These are phyloP conservation scores for Lycium barbarum DNA, from an alignment of 257 asterid species.

Conservation along the genomic window DNA sequence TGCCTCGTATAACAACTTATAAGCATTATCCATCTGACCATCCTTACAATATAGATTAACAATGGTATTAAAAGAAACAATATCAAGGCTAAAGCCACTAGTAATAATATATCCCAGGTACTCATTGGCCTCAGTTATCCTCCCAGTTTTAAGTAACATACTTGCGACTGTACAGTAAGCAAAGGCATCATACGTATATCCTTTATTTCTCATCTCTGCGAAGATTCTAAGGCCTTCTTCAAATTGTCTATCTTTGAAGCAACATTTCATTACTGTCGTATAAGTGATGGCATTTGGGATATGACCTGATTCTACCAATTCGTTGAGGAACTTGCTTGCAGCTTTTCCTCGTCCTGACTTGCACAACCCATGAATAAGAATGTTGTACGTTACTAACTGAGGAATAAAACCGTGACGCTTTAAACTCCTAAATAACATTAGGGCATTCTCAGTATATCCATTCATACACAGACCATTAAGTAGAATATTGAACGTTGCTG, in stretches of 20 bases:
- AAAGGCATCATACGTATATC: conserved; percentile 24
- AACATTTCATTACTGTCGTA: conserved; percentile 22
- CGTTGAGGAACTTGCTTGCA: background rate
- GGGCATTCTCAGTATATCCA: conserved; percentile 16
- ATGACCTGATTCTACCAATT: conserved; percentile 14
- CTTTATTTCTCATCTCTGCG: conserved; percentile 15
- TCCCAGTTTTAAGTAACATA: conserved; percentile 24
- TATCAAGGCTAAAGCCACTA: conserved; percentile 16
- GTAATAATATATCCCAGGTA: conserved; percentile 22
- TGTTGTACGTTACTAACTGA: conserved; percentile 16
- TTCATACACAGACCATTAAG: background rate
- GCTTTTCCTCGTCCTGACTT: conserved; percentile 25
- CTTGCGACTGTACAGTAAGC: conserved; percentile 25
- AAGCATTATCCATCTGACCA: conserved; percentile 27
- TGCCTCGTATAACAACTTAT: conserved; percentile 17
- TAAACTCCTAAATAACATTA: background rate
- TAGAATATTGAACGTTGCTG: background rate
- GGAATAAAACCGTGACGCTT: conserved; percentile 21
- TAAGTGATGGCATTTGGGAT: conserved; percentile 21
- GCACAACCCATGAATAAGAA: conserved; percentile 28
- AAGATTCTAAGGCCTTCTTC: conserved; percentile 27
- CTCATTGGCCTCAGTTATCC: conserved; percentile 26
- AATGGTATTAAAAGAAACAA: conserved; percentile 14
- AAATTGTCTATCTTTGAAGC: conserved; percentile 24
- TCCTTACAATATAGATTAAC: conserved; percentile 8